Conservation (phyloP, 2,329 filamentous ascomycete genomes). For the Fusarium sp. region DNA sequence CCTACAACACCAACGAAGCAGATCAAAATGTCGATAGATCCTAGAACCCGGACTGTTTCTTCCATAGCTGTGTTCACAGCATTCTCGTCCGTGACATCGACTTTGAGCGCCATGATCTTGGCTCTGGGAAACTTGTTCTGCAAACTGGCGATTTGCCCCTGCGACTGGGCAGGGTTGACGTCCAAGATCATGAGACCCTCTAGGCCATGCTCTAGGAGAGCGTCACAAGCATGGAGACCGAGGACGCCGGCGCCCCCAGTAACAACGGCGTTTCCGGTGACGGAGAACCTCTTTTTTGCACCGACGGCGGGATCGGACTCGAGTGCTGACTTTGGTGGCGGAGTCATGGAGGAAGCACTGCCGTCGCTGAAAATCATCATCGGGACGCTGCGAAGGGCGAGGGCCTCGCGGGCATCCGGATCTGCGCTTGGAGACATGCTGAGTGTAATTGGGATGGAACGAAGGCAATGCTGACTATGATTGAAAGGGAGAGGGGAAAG, state of each 20-base stretch:
- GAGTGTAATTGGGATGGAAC: background rate
- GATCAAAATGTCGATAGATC: slow-evolving; percentile 20
- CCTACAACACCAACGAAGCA: slow-evolving; percentile 35
- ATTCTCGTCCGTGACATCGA: slow-evolving; percentile 31
- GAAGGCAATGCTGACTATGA: background rate
- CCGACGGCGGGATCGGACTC: background rate
- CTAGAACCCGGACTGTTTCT: slow-evolving; percentile 8
- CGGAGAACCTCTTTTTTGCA: slow-evolving; percentile 1
- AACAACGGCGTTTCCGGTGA: slow-evolving; percentile 53
- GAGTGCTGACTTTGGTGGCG: background rate
- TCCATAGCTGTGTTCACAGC: slow-evolving; percentile 17
- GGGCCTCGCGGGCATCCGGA: background rate
- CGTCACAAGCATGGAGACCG: slow-evolving; percentile 60
- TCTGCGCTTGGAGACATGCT: background rate
- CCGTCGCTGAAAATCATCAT: background rate
- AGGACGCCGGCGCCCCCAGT: slow-evolving; percentile 65
- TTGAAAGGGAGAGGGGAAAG: background rate
- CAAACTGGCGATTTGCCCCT: slow-evolving; percentile 30
- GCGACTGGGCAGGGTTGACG: slow-evolving; percentile 59
- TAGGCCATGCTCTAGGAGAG: slow-evolving; percentile 76
- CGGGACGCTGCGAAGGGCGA: background rate
- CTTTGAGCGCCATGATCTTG: slow-evolving; percentile 18
- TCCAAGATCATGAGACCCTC: slow-evolving; percentile 71
- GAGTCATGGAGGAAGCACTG: background rate
- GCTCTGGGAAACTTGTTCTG: slow-evolving; percentile 22